These are phyloP conservation scores for Myochromella boudieri DNA, from an alignment of 768 basidiomycete genomes.

Conservation along the genomic window DNA sequence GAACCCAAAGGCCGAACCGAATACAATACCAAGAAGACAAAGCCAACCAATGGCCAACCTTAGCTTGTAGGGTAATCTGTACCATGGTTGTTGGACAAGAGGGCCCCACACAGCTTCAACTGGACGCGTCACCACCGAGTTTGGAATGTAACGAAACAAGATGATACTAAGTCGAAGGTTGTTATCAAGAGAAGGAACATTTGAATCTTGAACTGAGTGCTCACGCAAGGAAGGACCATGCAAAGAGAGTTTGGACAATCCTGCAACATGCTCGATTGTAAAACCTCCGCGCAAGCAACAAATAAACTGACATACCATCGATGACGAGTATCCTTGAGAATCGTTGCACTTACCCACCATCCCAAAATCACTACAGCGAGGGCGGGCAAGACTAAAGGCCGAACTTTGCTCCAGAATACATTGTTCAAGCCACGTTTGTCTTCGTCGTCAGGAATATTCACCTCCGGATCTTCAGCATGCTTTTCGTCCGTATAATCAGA, in stretches of 20 bases:
- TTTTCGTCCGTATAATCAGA: conserved; percentile 12
- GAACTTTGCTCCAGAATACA: conserved; percentile 22
- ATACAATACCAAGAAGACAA: conserved; percentile 71
- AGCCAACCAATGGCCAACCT: conserved; percentile 75
- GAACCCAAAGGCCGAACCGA: conserved; percentile 89
- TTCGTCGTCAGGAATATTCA: conserved; percentile 8
- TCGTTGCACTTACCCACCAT: conserved; percentile 83
- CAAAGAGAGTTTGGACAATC: conserved; percentile 80
- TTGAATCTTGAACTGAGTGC: conserved; percentile 25
- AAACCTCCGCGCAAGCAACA: conserved; percentile 6
- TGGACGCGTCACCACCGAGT: conserved; percentile 67
- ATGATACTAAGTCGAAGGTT: conserved; percentile 66
- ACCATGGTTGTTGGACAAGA: conserved; percentile 66
- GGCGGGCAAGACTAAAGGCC: conserved; percentile 48
- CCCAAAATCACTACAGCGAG: conserved; percentile 66
- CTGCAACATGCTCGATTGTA: conserved; percentile 30
- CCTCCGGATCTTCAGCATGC: conserved; percentile 6
- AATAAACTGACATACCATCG: conserved; percentile 55
- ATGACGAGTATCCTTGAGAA: conserved; percentile 67
- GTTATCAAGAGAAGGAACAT: no score
- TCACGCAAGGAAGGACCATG: conserved; percentile 80
- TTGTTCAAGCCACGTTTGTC: conserved; percentile 2
- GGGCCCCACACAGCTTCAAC: conserved; percentile 71
- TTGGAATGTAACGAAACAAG: conserved; percentile 84
- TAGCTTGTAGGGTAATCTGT: conserved; percentile 45